Base-by-base conservation (phyloP, 345 rosid species). In the Eucalyptus cloeziana region DNA sequence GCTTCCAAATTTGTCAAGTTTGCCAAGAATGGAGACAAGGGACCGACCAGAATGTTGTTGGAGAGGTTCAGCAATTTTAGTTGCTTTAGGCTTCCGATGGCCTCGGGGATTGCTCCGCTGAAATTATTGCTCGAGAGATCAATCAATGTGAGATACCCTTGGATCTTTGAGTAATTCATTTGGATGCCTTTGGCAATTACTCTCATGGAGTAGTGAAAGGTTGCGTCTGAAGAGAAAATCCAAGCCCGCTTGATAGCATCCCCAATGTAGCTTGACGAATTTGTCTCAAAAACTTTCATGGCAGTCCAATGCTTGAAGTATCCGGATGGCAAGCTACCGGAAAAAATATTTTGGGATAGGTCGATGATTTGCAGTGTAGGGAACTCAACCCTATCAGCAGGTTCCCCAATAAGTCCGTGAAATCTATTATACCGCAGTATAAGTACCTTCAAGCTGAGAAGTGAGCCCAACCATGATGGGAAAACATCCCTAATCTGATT, bases 401-500 rank as follows among this genome's bases (percentile, higher is more conserved):
- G 86, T 22, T 13, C 30, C 37, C 16, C 49, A 7, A 89, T 87
- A 14, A 47, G 56, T 31, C 91, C 93, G 17, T 45, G 86, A 54
- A 86, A 67, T 47, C 60, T 24, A 49, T 91, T 89, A 37, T 33
- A 85, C 22, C 86, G 31, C 92, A 90, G 37, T 19, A 86, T 45
- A 11, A 88, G 86, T 21, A 90, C 89, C 71, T 79, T 80, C 67
- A 90, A 50, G 16, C 58, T 44, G 4, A 89, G 89, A 86, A 33
- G 92, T 25, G 64, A 58, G 25, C 87, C 90, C 52, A 89, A 81
- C 92, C 92, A 90, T 33, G 50, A 88, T 0, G 90, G 90, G n/a
- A 88, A 86, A 24, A 50, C 50, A 25, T 88, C 91, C 17, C 30
- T 25, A 27, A 90, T 56, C 8, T 44, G 25, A 50, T 90, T 90